A percentile compares a stretch with the other conserved stretches of the same genome.
Conservation (phyloP, 2,329 filamentous ascomycete genomes). For the Byssoonygena ceratinophila region DNA sequence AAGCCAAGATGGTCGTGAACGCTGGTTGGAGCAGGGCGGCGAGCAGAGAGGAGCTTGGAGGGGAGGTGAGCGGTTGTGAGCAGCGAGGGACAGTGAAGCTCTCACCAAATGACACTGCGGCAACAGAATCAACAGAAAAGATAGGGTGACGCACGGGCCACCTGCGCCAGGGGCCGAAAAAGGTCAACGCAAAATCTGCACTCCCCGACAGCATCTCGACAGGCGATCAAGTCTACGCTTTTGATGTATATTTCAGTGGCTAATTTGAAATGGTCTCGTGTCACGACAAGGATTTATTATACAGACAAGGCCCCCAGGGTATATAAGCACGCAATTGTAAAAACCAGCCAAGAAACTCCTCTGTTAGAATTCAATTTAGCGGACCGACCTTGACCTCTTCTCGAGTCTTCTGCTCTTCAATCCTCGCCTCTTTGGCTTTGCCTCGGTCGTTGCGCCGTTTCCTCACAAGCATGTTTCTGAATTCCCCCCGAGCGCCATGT, state of each 20-base stretch:
- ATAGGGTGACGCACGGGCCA: slow-evolving; percentile 7
- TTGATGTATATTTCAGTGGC: no score
- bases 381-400: slow-evolving; percentile 42
- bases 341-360: no score
- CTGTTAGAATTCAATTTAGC: slow-evolving; percentile 21
- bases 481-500: slow-evolving; percentile 60
- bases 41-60: not conserved
- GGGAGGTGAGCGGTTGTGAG: not conserved
- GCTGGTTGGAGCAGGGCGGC: not conserved
- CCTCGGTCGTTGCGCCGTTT: slow-evolving; percentile 41
- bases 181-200: not conserved
- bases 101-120: not conserved
- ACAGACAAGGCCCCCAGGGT: no score
- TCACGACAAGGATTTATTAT: no score
- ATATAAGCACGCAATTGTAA: no score
- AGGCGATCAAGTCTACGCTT: no score
- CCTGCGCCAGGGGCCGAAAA: not conserved
- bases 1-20: not conserved
- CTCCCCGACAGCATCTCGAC: no score
- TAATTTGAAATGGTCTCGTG: no score
- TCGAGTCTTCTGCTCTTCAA: slow-evolving; percentile 24
- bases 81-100: not conserved
- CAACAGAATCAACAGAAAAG: not conserved
- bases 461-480: slow-evolving; percentile 46
- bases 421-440: slow-evolving; percentile 25